phyloP scores from a whole-genome alignment of 306 rosid species.

The Dryas alaskensis region DNA sequence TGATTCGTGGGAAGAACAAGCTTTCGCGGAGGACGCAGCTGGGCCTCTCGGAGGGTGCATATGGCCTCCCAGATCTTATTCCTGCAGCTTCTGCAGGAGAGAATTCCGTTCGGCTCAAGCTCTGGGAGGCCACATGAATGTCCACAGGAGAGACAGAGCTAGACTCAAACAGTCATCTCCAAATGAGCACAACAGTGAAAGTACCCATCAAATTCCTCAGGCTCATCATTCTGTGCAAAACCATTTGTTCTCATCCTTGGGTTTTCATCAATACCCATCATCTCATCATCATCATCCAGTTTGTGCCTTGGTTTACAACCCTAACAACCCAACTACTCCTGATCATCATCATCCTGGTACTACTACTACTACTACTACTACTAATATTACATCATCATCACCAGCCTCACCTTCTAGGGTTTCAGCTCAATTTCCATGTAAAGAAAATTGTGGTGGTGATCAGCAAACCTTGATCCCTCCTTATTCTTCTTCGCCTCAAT shows the following conservation, averaged over 20 bases:
- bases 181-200: slow-evolving; percentile 26
- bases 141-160: slow-evolving; percentile 89
- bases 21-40: slow-evolving; percentile 78
- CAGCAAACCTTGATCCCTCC: slow-evolving; percentile 27
- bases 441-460: slow-evolving; percentile 12
- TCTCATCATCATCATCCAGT: slow-evolving; percentile 21
- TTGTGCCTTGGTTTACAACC: slow-evolving; percentile 43
- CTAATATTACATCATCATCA: slow-evolving; percentile 24
- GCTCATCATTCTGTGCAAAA: neutral
- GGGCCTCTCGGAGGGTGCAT: slow-evolving; percentile 77
- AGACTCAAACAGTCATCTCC: slow-evolving; percentile 60
- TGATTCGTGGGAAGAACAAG: slow-evolving; percentile 93
- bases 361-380: too few species aligned
- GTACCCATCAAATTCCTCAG: slow-evolving; percentile 4
- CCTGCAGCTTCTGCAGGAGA: slow-evolving; percentile 88
- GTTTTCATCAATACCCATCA: slow-evolving; percentile 36
- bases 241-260: slow-evolving; percentile 29
- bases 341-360: slow-evolving; percentile 10
- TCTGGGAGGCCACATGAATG: slow-evolving; percentile 94
- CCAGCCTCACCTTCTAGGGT: slow-evolving; percentile 40
- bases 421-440: slow-evolving; percentile 31
- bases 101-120: slow-evolving; percentile 97
- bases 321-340: slow-evolving; percentile 52
- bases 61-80: slow-evolving; percentile 95
- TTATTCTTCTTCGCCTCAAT: slow-evolving; percentile 33